phyloP scores from a whole-genome alignment of 768 basidiomycete species.

The Suillus americanus region DNA sequence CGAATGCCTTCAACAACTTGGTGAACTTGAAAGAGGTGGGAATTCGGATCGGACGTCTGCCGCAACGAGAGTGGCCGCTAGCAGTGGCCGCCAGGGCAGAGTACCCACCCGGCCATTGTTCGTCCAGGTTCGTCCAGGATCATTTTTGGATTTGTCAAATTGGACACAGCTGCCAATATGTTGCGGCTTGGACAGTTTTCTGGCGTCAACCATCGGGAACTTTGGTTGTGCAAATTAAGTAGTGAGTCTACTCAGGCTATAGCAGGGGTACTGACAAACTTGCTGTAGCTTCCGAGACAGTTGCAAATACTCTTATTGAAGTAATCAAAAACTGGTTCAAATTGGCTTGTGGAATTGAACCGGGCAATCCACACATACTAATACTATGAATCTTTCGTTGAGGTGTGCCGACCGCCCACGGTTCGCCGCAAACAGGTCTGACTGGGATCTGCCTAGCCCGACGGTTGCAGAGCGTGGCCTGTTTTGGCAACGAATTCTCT shows the following conservation, averaged over 20 bases:
- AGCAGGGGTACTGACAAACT: neutral
- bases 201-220: neutral
- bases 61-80: too few species aligned
- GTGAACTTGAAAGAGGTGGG: neutral
- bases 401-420: neutral
- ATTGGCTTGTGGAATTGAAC: neutral
- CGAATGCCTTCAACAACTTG: neutral
- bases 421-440: neutral
- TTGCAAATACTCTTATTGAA: neutral
- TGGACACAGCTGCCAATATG: neutral
- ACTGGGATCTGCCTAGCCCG: neutral
- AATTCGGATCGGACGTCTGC: neutral
- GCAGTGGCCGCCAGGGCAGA: too few species aligned
- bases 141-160: neutral
- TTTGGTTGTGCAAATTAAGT: neutral
- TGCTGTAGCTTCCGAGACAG: neutral
- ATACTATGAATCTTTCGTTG: neutral
- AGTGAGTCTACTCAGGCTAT: neutral
- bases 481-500: neutral
- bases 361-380: neutral
- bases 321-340: neutral
- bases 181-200: neutral
- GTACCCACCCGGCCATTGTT: too few species aligned
- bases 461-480: neutral
- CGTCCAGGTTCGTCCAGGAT: neutral